Evolutionary conservation across 805 yeast species (phyloP), one percentile per base, ranked within the genome.

Genomic region (Candida chauliodis): DNA sequence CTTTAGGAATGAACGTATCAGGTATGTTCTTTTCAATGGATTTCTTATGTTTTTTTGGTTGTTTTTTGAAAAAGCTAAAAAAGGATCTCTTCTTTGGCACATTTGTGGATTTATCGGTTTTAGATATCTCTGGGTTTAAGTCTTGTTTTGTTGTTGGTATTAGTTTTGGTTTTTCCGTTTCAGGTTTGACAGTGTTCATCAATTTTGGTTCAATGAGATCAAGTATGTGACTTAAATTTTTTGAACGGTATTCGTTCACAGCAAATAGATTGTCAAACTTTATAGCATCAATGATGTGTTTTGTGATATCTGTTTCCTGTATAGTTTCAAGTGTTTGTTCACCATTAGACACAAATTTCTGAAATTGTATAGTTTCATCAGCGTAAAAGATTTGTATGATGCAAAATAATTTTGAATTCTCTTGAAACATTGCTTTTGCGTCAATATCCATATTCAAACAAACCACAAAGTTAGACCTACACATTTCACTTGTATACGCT

Each of bases 381-480:
- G 58, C 44, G 30, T 72, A 65, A 22, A 61, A 59, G 0, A 78
- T 75, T 28, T 71, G 67, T n/a, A 81, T 51, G 0, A 77, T 77
- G 3, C 75, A 66, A 40, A 62, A 67, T 14, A 79, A 53, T 11
- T 61, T 52, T 27, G 50, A 49, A 36, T 52, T 69, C 49, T 13
- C 56, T 48, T 4, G 53, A 51, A 38, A 83, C 48, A 25, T 67
- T 39, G 27, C 51, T 24, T 45, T 43, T 9, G 52, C 49, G 8
- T 69, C 63, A 6, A 75, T 64, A 3, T 69, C 56, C 46, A 73
- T 66, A 51, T 87, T 89, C 45, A 90, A 65, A 44, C 84, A 77
- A 13, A 90, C 53, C 0, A 80, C 78, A 43, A 85, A 69, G 2
- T 81, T 80, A 0, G 91, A 77, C 47, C 77, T 78, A 17, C 76